Base-by-base conservation (phyloP, 2,329 filamentous ascomycete genomes). In the Nannizzia gypsea region DNA sequence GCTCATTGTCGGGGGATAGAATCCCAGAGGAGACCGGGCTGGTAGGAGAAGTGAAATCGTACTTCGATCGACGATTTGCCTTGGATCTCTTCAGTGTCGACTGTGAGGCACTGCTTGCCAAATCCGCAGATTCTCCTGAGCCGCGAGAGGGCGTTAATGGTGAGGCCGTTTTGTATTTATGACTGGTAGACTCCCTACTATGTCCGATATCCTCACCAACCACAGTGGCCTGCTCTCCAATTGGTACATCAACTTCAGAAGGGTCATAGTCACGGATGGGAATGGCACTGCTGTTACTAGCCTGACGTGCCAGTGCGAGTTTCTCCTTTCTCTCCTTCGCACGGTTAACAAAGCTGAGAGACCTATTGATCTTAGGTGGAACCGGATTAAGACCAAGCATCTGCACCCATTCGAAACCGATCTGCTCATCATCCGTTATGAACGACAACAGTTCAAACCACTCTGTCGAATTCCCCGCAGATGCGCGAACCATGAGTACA, bases 401-500 rank as follows among this genome's bases (percentile, higher is more conserved):
- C 42, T 88, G 82, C 40, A 96, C 77, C 93, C 93, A 99, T 72
- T 97, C 93, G 15, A 82, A 76, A 4, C 87, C 84, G 61, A 90
- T 84, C 60, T 89, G 85, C 63, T 90, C 86, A 68, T 89, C 83
- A 58, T 91, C 86, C 2, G 88, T 83, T 8, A 80, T 82, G 15
- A 97, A 78, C n/a, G 83, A 86, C 61, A 97, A 77, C 5, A 95
- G 77, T 73, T 99, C 91, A 63, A 85, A 85, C 91, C 92, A 97
- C 64, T 88, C 83, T 58, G 81, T 73, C 22, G 78, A 77, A 54
- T 78, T 77, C 6, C 80, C 81, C 40, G 83, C 81, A 63, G 77
- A 77, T 44, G 90, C 90, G 61, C 90, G 84, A 59, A 96, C 81
- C 91, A 97, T 96, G 61, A 95, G 77, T 6, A 96, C 81, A 63